Base-by-base conservation (phyloP, 202 grass and related monocot genomes). In the Zizania palustris region DNA sequence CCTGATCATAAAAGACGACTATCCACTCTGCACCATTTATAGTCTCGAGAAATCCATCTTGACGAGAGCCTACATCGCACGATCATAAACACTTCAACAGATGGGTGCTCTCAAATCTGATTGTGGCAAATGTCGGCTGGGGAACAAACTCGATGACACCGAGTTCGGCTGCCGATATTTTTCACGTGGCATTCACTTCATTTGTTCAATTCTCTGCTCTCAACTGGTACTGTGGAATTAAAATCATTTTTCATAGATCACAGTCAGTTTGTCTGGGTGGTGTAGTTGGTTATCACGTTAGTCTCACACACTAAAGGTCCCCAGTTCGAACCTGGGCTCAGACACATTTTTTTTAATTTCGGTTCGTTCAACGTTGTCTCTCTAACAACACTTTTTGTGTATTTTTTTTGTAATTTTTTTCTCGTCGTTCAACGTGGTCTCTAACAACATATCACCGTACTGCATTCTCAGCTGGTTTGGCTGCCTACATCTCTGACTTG, bases 201-300 rank as follows among this genome's bases (percentile, higher is more conserved):
- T 28, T 2, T 28, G 28, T 28, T 28, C 28, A 28, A 2, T 28
- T 28, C 28, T 28, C 28, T 28, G 28, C 2, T 28, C 28, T 28
- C 28, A 28, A 28, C 28, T 28, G 28, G n/a, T n/a, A n/a, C n/a
- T n/a, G n/a, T n/a, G n/a, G n/a, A n/a, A n/a, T n/a, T n/a, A n/a
- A n/a, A n/a, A n/a, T n/a, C n/a, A n/a, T n/a, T n/a, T n/a, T n/a
- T n/a, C n/a, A n/a, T n/a, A n/a, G n/a, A n/a, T n/a, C n/a, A n/a
- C n/a, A n/a, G n/a, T n/a, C 16, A 56, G 0, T 0, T 13, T 0
- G 83, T 89, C 88, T 95, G 84, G 86, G 78, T 91, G 92, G 89
- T 96, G 89, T 91, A 89, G 86, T 85, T 83, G 89, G 92, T 96
- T 75, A 88, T 96, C 89, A 92, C 87, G 84, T 75, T 92, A 84